phyloP scores from a whole-genome alignment of 192 early-diverging fungal species.

The Coemansia reversa region DNA sequence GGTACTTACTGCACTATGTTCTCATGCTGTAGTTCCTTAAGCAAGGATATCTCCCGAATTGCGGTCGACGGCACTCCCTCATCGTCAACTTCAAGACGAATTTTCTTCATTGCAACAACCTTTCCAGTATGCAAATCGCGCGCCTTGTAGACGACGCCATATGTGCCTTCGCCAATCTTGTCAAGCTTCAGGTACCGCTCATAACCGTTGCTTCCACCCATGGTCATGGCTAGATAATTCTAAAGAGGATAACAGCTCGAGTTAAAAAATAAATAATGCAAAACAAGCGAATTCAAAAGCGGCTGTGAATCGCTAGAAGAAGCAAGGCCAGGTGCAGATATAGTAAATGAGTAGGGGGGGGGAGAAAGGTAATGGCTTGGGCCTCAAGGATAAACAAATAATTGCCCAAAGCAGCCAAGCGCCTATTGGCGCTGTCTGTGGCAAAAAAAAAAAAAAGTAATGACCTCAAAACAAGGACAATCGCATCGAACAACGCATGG shows the following conservation, averaged over 20 bases:
- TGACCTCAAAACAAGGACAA: background rate
- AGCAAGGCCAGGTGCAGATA: background rate
- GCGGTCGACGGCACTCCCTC: slow-evolving; percentile 82
- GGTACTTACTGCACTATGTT: slow-evolving; percentile 77
- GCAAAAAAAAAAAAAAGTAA: background rate
- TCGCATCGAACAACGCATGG: background rate
- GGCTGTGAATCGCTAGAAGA: background rate
- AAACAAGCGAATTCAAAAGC: background rate
- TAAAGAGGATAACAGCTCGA: background rate
- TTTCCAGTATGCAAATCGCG: slow-evolving; percentile 54
- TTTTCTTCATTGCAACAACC: slow-evolving; percentile 69
- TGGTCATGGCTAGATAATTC: slow-evolving; percentile 17
- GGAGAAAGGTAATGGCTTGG: background rate
- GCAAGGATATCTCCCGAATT: slow-evolving; percentile 81
- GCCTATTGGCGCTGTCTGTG: background rate
- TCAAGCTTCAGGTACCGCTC: slow-evolving; percentile 70
- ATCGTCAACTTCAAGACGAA: slow-evolving; percentile 63
- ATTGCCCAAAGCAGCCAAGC: background rate
- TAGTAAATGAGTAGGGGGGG: background rate
- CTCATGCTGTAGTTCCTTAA: slow-evolving; percentile 82
- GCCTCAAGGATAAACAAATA: background rate
- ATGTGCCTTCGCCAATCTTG: slow-evolving; percentile 84
- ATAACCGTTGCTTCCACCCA: slow-evolving; percentile 21
- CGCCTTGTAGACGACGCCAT: slow-evolving; percentile 80
- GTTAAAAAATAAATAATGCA: background rate